Percentiles rank a stretch among this genome's conserved stretches.
Evolutionary conservation across 768 basidiomycete genomes (phyloP).

Genomic region (Rhizopogon rudus): DNA sequence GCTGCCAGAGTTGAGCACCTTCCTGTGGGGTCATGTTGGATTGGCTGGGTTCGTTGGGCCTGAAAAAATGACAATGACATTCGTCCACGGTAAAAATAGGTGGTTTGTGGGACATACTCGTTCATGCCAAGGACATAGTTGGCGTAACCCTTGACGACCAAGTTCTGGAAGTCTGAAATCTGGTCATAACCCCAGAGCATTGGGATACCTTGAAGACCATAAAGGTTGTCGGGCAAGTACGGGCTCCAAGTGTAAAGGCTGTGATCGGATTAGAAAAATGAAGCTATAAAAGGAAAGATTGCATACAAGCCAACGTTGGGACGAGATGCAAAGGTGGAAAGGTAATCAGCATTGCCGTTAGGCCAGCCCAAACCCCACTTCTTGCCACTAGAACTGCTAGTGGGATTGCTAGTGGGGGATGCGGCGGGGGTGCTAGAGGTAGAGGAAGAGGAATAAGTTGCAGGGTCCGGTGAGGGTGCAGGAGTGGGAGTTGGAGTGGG

Average conservation of each 20-base stretch:
- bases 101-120: slow-evolving; percentile 48
- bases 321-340: slow-evolving; percentile 46
- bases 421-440: slow-evolving; percentile 14
- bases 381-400: slow-evolving; percentile 9
- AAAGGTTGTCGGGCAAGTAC: slow-evolving; percentile 31
- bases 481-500: slow-evolving; percentile 1
- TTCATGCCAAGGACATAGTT: slow-evolving; percentile 56
- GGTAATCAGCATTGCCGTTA: slow-evolving; percentile 42
- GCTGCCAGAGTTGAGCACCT: slow-evolving; percentile 53
- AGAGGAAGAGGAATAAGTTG: not conserved
- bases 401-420: slow-evolving; percentile 11
- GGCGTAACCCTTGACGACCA: slow-evolving; percentile 49
- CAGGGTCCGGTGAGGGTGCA: slow-evolving; percentile 3
- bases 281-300: not conserved
- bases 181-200: slow-evolving; percentile 71
- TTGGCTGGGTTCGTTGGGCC: slow-evolving; percentile 65
- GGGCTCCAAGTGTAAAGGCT: slow-evolving; percentile 70
- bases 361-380: slow-evolving; percentile 72
- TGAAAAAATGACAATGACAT: slow-evolving; percentile 23
- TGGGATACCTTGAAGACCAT: slow-evolving; percentile 52
- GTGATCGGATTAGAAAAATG: not conserved
- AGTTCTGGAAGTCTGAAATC: slow-evolving; percentile 38
- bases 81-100: not conserved
- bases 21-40: slow-evolving; percentile 49
- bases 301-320: slow-evolving; percentile 39